phyloP scores from a whole-genome alignment of 2,329 filamentous ascomycete genomes.

The Chlorencoelia australis region DNA sequence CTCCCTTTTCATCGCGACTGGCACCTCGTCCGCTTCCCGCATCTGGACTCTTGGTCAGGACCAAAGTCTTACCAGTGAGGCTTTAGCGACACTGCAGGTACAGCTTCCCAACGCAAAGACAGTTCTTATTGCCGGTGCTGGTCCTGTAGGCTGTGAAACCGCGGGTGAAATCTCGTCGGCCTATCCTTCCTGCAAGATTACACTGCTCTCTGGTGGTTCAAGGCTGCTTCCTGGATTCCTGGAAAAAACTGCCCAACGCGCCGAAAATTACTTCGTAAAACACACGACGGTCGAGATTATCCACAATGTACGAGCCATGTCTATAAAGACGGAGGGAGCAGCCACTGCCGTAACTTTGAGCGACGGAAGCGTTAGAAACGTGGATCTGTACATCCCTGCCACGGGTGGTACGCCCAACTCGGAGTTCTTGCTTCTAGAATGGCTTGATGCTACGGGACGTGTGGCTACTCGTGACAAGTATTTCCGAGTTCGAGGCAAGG shows the following conservation, averaged over 20 bases:
- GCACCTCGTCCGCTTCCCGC: conserved; percentile 35
- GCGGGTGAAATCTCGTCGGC: conserved; percentile 36
- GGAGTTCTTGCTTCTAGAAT: conserved; percentile 34
- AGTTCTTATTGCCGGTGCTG: conserved; percentile 37
- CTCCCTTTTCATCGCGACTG: conserved; percentile 40
- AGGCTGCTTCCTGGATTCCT: conserved; percentile 34
- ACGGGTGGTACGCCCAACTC: conserved; percentile 34
- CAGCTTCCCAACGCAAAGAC: conserved; percentile 31
- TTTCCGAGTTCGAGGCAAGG: conserved; percentile 33
- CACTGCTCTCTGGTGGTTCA: conserved; percentile 31
- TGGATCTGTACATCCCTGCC: conserved; percentile 40
- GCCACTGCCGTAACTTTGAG: conserved; percentile 28
- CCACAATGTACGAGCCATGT: conserved; percentile 31
- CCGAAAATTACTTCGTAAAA: conserved; percentile 32
- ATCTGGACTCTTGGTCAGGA: conserved; percentile 32
- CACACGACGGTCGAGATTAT: conserved; percentile 37
- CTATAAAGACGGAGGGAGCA: conserved; percentile 24
- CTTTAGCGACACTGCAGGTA: conserved; percentile 32
- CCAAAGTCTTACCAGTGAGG: conserved; percentile 25
- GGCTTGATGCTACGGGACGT: conserved; percentile 37
- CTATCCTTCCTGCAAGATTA: conserved; percentile 34
- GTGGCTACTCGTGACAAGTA: conserved; percentile 37
- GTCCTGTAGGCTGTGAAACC: conserved; percentile 35
- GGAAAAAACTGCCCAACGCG: conserved; percentile 30
- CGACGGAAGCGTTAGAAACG: conserved; percentile 30